Conservation (phyloP, 2,329 filamentous ascomycete genomes). For the Didymella lethalis region DNA sequence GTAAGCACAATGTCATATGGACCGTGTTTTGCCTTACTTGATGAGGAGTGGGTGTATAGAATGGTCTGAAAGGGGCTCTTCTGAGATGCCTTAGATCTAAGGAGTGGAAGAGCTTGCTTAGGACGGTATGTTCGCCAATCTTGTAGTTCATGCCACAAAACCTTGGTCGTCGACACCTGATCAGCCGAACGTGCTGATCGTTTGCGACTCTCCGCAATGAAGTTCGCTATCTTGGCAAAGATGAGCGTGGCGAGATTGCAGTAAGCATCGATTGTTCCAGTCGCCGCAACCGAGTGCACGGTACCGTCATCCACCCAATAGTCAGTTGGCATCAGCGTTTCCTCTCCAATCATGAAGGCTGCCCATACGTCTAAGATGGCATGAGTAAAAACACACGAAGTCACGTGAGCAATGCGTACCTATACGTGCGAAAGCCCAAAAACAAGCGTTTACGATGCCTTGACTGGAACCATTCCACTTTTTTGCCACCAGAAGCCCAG, state of each 20-base stretch:
- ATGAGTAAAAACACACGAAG: not conserved
- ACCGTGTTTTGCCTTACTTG: not conserved
- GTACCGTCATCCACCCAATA: constrained; percentile 3
- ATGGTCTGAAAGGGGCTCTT: constrained; percentile 1
- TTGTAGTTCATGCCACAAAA: constrained; percentile 7
- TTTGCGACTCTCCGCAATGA: not conserved
- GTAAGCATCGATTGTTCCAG: constrained; percentile 6
- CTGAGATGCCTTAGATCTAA: not conserved
- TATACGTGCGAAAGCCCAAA: constrained; percentile 11
- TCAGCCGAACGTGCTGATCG: not conserved
- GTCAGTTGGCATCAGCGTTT: constrained; percentile 8
- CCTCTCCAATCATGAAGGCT: constrained; percentile 4
- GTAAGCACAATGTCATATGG: not conserved
- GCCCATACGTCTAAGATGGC: constrained; percentile 3
- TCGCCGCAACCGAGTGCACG: not conserved
- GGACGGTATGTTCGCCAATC: constrained; percentile 2
- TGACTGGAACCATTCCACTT: constrained; percentile 5
- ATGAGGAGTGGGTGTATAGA: constrained; percentile 2
- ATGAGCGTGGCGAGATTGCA: constrained; percentile 11
- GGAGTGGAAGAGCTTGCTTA: not conserved
- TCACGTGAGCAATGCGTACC: not conserved
- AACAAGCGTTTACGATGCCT: constrained; percentile 7
- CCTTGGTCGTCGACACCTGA: not conserved
- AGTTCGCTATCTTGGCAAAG: constrained; percentile 5
- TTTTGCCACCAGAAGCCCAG: not conserved